phyloP scores from a whole-genome alignment of 192 early-diverging fungal genomes.

The Backusella mclennaniae region DNA sequence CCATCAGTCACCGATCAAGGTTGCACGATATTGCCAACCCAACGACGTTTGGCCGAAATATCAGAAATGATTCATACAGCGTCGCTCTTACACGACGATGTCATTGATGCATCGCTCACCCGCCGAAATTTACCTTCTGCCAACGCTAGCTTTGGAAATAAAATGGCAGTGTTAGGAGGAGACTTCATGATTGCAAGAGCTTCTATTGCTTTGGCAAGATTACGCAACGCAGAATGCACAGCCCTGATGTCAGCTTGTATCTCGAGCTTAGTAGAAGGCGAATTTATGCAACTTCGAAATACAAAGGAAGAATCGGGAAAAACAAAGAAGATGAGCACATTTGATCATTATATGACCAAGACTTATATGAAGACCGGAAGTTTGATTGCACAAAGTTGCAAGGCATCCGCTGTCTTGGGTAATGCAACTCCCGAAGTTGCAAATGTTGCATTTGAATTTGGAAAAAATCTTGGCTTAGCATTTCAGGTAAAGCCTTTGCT shows the following conservation, averaged over 20 bases:
- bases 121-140: slow-evolving; percentile 76
- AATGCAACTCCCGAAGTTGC: slow-evolving; percentile 68
- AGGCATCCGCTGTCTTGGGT: slow-evolving; percentile 82
- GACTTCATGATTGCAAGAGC: slow-evolving; percentile 95
- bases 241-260: slow-evolving; percentile 93
- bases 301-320: slow-evolving; percentile 39
- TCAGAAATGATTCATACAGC: slow-evolving; percentile 99
- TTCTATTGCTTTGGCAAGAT: slow-evolving; percentile 83
- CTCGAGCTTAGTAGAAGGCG: slow-evolving; percentile 93
- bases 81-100: slow-evolving; percentile 93
- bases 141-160: slow-evolving; percentile 92
- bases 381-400: slow-evolving; percentile 92
- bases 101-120: slow-evolving; percentile 66
- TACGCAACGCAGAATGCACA: slow-evolving; percentile 89
- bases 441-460: slow-evolving; percentile 85
- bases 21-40: slow-evolving; percentile 74
- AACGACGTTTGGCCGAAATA: slow-evolving; percentile 93
- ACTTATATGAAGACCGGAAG: slow-evolving; percentile 95
- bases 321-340: slow-evolving; percentile 42
- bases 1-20: slow-evolving; percentile 29
- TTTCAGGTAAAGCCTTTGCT: slow-evolving; percentile 68
- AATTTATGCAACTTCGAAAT: slow-evolving; percentile 95
- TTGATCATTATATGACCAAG: slow-evolving; percentile 94
- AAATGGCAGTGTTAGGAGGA: slow-evolving; percentile 92
- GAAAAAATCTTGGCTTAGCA: slow-evolving; percentile 86